Percentiles rank a stretch among this genome's conserved stretches.
Evolutionary conservation across 2,329 filamentous ascomycete species (phyloP).

Genomic region (Aspergillus floridensis): DNA sequence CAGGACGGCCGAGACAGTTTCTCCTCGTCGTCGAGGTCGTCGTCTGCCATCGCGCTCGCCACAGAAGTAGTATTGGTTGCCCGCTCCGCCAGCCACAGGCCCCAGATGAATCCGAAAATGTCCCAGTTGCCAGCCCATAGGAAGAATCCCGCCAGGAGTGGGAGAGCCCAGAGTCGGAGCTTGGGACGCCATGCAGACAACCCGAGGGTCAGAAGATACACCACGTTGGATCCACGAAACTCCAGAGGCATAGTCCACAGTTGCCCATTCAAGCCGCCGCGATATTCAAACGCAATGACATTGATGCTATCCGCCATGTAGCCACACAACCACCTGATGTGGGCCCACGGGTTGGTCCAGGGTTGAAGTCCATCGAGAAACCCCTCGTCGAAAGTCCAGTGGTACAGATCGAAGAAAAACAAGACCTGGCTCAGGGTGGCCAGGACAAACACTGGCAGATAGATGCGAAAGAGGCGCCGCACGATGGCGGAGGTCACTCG

Average conservation of each 20-base stretch:
- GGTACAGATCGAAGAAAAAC: constrained; percentile 20
- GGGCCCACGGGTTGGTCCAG: constrained; percentile 19
- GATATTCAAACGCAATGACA: constrained; percentile 20
- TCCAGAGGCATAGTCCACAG: constrained; percentile 27
- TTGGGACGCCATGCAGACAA: constrained; percentile 17
- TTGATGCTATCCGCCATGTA: constrained; percentile 24
- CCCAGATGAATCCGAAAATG: constrained; percentile 22
- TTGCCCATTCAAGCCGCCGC: constrained; percentile 19
- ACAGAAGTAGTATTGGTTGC: neutral
- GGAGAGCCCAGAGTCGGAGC: constrained; percentile 13
- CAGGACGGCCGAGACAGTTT: neutral
- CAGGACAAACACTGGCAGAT: constrained; percentile 19
- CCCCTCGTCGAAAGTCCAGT: constrained; percentile 17
- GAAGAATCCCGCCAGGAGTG: constrained; percentile 12
- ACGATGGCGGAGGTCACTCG: constrained; percentile 20
- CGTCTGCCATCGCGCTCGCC: neutral
- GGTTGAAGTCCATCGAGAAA: constrained; percentile 13
- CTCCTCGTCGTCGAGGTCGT: neutral
- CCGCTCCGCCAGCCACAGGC: constrained; percentile 21
- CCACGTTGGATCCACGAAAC: constrained; percentile 21
- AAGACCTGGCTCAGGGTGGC: constrained; percentile 18
- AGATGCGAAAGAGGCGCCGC: constrained; percentile 21
- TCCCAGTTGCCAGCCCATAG: constrained; percentile 26
- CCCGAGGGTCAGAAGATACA: constrained; percentile 11
- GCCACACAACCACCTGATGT: constrained; percentile 17